Conservation (phyloP, 345 rosid genomes). For the Durio zibethinus region DNA sequence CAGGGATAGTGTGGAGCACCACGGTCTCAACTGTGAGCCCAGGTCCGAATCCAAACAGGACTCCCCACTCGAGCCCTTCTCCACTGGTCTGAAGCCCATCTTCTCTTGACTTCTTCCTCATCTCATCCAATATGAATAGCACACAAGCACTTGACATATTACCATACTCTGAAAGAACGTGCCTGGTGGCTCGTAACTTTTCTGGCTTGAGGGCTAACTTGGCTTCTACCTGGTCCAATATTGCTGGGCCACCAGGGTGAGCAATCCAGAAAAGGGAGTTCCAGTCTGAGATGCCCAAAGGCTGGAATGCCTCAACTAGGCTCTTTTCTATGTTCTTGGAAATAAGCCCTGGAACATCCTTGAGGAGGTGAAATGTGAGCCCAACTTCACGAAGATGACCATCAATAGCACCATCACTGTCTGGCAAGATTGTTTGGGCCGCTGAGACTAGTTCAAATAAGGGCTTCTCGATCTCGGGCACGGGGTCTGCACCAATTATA, state of each 20-base stretch:
- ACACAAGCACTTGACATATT: constrained; percentile 47
- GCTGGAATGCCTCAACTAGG: constrained; percentile 32
- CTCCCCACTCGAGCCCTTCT: constrained; percentile 26
- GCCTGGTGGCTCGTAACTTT: constrained; percentile 31
- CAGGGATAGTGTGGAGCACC: constrained; percentile 35
- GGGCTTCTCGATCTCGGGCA: constrained; percentile 29
- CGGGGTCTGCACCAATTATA: constrained; percentile 45
- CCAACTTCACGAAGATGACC: constrained; percentile 28
- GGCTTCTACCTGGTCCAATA: constrained; percentile 37
- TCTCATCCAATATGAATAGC: constrained; percentile 39
- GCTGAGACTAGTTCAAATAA: constrained; percentile 39
- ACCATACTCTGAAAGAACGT: constrained; percentile 39
- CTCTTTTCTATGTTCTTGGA: constrained; percentile 15
- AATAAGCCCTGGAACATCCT: constrained; percentile 12
- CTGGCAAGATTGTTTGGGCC: constrained; percentile 36
- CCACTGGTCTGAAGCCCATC: constrained; percentile 35
- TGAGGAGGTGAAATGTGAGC: constrained; percentile 12
- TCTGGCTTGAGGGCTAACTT: constrained; percentile 33
- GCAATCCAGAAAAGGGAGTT: constrained; percentile 46
- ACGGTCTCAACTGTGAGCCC: constrained; percentile 47
- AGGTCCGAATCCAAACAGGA: constrained; percentile 25
- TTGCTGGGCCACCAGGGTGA: constrained; percentile 50
- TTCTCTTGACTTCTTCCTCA: constrained; percentile 33
- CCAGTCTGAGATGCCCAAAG: constrained; percentile 44
- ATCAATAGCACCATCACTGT: constrained; percentile 41